phyloP scores from a whole-genome alignment of 2,329 filamentous ascomycete species.

The Leptosphaerulina australis region DNA sequence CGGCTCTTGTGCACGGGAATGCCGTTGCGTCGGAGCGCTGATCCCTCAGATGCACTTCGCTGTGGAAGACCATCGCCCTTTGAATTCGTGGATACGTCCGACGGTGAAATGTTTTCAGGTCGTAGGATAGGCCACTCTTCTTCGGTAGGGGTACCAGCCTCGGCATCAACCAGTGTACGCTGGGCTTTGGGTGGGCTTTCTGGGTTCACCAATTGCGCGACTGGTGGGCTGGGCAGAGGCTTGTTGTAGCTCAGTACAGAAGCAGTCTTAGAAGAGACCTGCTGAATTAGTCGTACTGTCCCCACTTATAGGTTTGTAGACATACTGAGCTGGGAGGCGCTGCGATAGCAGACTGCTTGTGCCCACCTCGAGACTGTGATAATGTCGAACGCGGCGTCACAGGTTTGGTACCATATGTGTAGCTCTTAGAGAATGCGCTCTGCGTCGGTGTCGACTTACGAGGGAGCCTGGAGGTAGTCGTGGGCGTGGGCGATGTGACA shows the following conservation, averaged over 20 bases:
- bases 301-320: neutral
- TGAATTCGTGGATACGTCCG: neutral
- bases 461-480: constrained; percentile 43
- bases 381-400: constrained; percentile 2
- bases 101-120: constrained; percentile 29
- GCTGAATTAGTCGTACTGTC: constrained; percentile 8
- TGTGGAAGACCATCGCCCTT: neutral
- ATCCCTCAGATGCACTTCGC: constrained; percentile 13
- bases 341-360: neutral
- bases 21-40: neutral
- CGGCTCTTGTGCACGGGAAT: neutral
- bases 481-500: constrained; percentile 11
- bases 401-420: neutral
- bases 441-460: constrained; percentile 28
- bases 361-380: constrained; percentile 3
- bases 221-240: constrained; percentile 49
- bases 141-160: constrained; percentile 38
- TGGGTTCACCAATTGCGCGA: constrained; percentile 39
- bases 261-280: constrained; percentile 9
- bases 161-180: constrained; percentile 50
- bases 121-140: constrained; percentile 38
- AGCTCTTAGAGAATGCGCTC: neutral
- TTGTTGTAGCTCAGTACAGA: constrained; percentile 35
- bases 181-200: constrained; percentile 45
- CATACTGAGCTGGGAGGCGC: neutral